A percentile compares a stretch with the other conserved stretches of the same genome.
phyloP scores from a whole-genome alignment of 1,284 basidiomycete genomes.

The Pseudozyma sp. region DNA sequence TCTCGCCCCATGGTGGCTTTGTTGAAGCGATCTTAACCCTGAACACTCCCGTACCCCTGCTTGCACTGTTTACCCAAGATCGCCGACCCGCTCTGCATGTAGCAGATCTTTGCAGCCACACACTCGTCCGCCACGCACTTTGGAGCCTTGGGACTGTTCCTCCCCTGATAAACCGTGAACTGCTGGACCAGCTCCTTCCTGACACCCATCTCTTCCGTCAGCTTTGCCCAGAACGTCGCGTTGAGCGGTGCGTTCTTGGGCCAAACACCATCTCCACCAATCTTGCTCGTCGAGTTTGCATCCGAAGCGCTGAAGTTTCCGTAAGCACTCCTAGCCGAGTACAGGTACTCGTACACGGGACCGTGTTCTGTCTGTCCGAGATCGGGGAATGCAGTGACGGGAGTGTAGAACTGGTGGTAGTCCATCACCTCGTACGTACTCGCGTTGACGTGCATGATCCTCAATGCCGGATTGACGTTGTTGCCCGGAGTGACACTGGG shows the following conservation, averaged over 20 bases:
- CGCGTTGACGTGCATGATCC: constrained; percentile 82
- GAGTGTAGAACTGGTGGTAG: constrained; percentile 64
- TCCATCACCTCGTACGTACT: constrained; percentile 69
- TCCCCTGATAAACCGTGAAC: constrained; percentile 80
- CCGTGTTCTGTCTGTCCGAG: constrained; percentile 75
- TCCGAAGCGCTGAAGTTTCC: constrained; percentile 71
- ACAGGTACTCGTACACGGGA: constrained; percentile 78
- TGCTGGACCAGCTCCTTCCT: constrained; percentile 75
- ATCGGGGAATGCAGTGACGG: constrained; percentile 36
- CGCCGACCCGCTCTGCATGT: constrained; percentile 78
- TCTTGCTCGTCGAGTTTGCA: constrained; percentile 14
- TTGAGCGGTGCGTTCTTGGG: constrained; percentile 78
- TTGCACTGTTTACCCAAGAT: constrained; percentile 75
- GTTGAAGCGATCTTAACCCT: constrained; percentile 59
- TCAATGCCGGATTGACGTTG: constrained; percentile 82
- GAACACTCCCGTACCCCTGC: constrained; percentile 77
- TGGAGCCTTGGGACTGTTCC: constrained; percentile 73
- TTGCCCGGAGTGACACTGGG: constrained; percentile 80
- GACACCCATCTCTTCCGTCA: constrained; percentile 79
- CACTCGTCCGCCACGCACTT: constrained; percentile 76
- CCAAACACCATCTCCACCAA: constrained; percentile 71
- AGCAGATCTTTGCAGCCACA: constrained; percentile 78
- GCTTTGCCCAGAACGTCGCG: constrained; percentile 83
- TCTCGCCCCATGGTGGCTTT: too few relatives aligned
- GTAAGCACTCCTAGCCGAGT: constrained; percentile 78